Base-by-base conservation (phyloP, 768 basidiomycete species). In the Mycena chlorophos region DNA sequence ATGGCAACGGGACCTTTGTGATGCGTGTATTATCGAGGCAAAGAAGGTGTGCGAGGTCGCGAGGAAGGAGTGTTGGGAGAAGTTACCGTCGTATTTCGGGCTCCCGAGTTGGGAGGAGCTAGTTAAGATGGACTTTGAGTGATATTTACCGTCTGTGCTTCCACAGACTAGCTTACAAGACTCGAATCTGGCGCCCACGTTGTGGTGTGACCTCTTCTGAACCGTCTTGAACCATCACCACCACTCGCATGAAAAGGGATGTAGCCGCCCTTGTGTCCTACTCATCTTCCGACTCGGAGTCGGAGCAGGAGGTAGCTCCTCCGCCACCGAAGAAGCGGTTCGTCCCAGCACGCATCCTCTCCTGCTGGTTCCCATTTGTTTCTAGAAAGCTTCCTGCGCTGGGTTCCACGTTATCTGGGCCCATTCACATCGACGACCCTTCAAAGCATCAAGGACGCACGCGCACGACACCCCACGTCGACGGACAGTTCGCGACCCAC, bases 401-500 rank as follows among this genome's bases (percentile, higher is more conserved):
- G 23, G 74, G 86, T 0, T 61, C 78, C 17, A 75, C 77, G 30
- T 66, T 91, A 45, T 65, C 71, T 2, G 64, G 75, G 3, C 65
- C 78, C 40, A 68, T 62, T 1, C 91, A 88, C 0, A 66, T 81
- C 4, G 91, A 94, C 66, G 74, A 91, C 63, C 93, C 94, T 2
- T 72, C 85, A 3, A 72, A 83, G 16, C 94, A 97, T 68, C 93
- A 95, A 74, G 95, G 95, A 14, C 83, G 94, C 27, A 76, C 75
- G 45, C 83, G 95, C 27, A 76, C 84, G 0, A 77, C 75, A 1
- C 91, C 92, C 2, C 91, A 92, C 66, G 84, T 93, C 3, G 88
- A 92, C 13, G 95, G 95, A 0, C 93, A 95, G 65, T 95, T 83
- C 67, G 85, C 86, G 1, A 77, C 88, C 3, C 84, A 95, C 72